A percentile compares a stretch with the other conserved stretches of the same genome.
phyloP scores from a whole-genome alignment of 805 yeast species.

The Maudiozyma barnettii region DNA sequence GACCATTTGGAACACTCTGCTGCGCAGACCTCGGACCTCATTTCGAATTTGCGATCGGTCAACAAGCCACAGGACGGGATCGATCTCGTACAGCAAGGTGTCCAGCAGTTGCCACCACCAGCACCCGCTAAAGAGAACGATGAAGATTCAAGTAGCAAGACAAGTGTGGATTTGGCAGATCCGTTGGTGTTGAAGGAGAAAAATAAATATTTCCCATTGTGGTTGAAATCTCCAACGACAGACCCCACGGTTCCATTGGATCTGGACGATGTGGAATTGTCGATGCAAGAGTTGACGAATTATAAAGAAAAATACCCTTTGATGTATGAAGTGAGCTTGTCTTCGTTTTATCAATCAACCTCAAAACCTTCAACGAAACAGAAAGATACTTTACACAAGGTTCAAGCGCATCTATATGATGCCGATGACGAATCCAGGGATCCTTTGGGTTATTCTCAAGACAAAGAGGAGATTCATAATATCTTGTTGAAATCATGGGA shows the following conservation, averaged over 20 bases:
- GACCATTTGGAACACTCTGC: background rate
- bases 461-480: constrained; percentile 27
- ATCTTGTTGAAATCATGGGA: constrained; percentile 38
- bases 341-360: constrained; percentile 6
- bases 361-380: background rate
- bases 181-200: constrained; percentile 23
- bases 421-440: constrained; percentile 24
- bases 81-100: too few species aligned
- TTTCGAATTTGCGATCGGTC: background rate
- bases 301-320: constrained; percentile 21
- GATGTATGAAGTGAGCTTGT: constrained; percentile 19
- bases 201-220: constrained; percentile 33
- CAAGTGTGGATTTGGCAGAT: constrained; percentile 7
- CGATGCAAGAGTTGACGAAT: constrained; percentile 4
- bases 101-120: too few species aligned
- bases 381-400: background rate
- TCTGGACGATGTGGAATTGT: constrained; percentile 5
- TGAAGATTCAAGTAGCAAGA: background rate
- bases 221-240: constrained; percentile 19
- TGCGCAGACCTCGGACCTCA: background rate
- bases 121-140: background rate
- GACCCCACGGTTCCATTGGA: constrained; percentile 9
- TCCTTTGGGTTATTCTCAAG: constrained; percentile 9
- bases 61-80: background rate
- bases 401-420: constrained; percentile 25